Base-by-base conservation (phyloP, 441 rosid species). In the Dalechampia spathulata region DNA sequence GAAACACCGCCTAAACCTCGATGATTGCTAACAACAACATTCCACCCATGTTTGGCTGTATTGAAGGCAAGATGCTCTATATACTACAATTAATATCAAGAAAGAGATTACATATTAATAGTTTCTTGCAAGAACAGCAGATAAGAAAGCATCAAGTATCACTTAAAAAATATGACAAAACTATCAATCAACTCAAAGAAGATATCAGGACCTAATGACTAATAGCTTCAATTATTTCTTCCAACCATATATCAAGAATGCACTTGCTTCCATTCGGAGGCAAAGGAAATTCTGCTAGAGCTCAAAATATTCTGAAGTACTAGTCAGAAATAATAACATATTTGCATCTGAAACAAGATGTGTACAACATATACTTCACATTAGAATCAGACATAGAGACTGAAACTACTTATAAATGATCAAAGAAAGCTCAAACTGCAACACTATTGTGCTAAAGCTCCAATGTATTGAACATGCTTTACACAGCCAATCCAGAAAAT, bases 11-110 rank as follows among this genome's bases (percentile, higher is more conserved):
- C 95, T 50, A 90, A 45, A 62, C 97, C 97, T 60, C 91, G 70
- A 69, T 90, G 97, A 65, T 87, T 90, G 79, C 83, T 71, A 25
- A 90, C 79, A 77, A 86, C 95, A 79, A 87, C 86, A 69, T 84
- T 78, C 86, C 87, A 82, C 45, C 97, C 89, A 3, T 56, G 48
- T 63, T 70, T 80, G 23, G 89, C 93, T 44, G 73, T 72, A 56
- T 36, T 49, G 59, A 75, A 81, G 15, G 77, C 87, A 58, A 85
- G 75, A 62, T 90, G 89, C 78, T 80, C 85, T 21, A 90, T 56
- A 58, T 85, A 87, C 96, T 87, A 72, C 57, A 57, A 61, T 15
- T 61, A 65, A 58, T 54, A 61, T 32, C 47, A 51, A 56, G 41
- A 7, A 55, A 52, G 20, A 41, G 25, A 55, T 37, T 9, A 37